phyloP scores from a whole-genome alignment of 2,329 filamentous ascomycete species.

The Blastomyces gilchristii region DNA sequence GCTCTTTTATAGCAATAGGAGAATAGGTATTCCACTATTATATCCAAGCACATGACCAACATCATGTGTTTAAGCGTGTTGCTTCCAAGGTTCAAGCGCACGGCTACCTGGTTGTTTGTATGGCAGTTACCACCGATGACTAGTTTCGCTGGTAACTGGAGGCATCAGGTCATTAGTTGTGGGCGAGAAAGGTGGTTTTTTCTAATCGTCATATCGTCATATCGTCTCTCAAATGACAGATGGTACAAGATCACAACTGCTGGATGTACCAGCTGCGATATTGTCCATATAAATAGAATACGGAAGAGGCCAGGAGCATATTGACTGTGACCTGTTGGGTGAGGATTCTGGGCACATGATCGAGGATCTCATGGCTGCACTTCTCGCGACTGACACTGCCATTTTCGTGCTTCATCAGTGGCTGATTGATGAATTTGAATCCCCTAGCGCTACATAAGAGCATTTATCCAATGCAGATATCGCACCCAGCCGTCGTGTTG shows the following conservation, averaged over 20 bases:
- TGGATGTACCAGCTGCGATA: neutral
- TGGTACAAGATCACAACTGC: neutral
- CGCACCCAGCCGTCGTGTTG: neutral
- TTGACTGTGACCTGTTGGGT: neutral
- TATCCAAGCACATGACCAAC: constrained; percentile 1
- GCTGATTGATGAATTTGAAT: neutral
- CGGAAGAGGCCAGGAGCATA: neutral
- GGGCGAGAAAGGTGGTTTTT: neutral
- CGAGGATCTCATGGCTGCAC: neutral
- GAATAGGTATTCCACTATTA: neutral
- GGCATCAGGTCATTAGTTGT: neutral
- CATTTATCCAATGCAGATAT: neutral
- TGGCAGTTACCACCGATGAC: neutral
- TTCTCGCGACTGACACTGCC: neutral
- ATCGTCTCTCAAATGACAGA: neutral
- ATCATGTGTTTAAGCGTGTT: constrained; percentile 1
- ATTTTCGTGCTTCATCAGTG: neutral
- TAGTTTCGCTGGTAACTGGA: neutral
- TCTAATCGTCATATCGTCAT: neutral
- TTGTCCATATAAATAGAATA: neutral
- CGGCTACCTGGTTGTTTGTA: neutral
- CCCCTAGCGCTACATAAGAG: neutral
- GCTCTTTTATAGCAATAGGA: neutral
- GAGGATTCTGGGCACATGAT: neutral
- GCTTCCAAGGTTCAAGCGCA: neutral